Base-by-base conservation (phyloP, 1,284 basidiomycete species). In the Vanrija sp. region DNA sequence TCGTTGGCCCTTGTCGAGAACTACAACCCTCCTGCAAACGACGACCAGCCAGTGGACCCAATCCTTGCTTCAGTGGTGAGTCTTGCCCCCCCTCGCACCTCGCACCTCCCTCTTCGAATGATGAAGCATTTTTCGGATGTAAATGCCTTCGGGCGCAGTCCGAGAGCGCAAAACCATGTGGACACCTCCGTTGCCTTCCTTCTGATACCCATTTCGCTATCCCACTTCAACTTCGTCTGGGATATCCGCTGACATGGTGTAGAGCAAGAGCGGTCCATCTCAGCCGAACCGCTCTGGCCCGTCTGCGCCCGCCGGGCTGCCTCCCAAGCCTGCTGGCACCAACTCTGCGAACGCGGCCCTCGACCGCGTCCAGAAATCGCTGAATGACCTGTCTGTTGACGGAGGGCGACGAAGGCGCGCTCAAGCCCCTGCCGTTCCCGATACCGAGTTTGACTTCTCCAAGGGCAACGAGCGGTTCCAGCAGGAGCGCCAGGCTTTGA, bases 161-260 rank as follows among this genome's bases (percentile, higher is more conserved):
- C 70, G 70, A 72, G 70, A 72, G 70, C 70, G 70, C 70, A 72
- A 71, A 68, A 51, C 62, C 67, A 66, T 68, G 70, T 72, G 70
- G 70, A 72, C 65, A 68, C 53, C 59, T 73, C 71, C 71, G 71
- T 73, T 73, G 71, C 71, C 71, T 73, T 73, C 71, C 71, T 73
- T 73, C 71, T 73, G 71, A 73, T 24, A 16, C 23, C 20, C 15
- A 31, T 19, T 39, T 14, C 23, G 19, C 19, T 14, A 4, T 49
- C 38, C 19, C 15, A 35, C 7, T 42, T 22, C 15, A 36, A 0
- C 46, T 18, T 43, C n/a, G 23, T 19, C 14, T 18, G n/a, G 9
- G 39, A 19, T 6, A 15, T n/a, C 3, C 9, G 41, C 50, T 56
- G 45, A 56, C 50, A 16, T 5, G 31, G 4, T 20, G 23, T 36